Base-by-base conservation (phyloP, 2,329 filamentous ascomycete species). In the Fusarium chlamydosporum region DNA sequence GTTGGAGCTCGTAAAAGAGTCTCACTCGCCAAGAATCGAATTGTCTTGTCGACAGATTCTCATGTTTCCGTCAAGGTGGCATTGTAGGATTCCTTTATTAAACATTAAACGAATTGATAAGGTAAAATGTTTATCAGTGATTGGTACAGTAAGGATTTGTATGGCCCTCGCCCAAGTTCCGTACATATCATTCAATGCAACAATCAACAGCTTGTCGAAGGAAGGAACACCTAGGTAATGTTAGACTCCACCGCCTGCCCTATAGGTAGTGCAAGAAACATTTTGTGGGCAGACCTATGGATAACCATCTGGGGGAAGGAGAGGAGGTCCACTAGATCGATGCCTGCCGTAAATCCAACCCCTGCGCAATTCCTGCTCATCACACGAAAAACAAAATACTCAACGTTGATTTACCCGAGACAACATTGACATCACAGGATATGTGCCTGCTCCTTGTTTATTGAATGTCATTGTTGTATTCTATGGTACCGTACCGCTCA, bases 211-310 rank as follows among this genome's bases (percentile, higher is more conserved):
- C 27, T 45, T 45, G 42, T 20, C 42, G 16, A 11, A 18, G 31
- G 31, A 48, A 35, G 29, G n/a, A 20, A 35, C 16, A 11, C 18
- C 16, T 23, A 29, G n/a, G n/a, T n/a, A n/a, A n/a, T n/a, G n/a
- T n/a, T n/a, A n/a, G 34, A 43, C 58, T 45, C 60, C 50, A 63
- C 60, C 35, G 33, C 38, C 33, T 63, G 47, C 47, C 53, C 45
- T 65, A 47, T 45, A n/a, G 29, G 41, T 26, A 43, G 10, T 43
- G 27, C 34, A 38, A 45, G 66, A 69, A 69, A 69, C 67, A 69
- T 56, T 70, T 70, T 69, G 67, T 69, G 66, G 67, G 50, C 41
- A 55, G 43, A 47, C 29, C 6, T 12, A 26, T 42, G 10, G 42
- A 45, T 58, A 41, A 15, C 33, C 40, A 33, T 55, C 57, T 27